Percentiles rank a stretch among this genome's conserved stretches.
Evolutionary conservation across 78 protist genomes (phyloP).

Genomic region (Diacronema lutheri): DNA sequence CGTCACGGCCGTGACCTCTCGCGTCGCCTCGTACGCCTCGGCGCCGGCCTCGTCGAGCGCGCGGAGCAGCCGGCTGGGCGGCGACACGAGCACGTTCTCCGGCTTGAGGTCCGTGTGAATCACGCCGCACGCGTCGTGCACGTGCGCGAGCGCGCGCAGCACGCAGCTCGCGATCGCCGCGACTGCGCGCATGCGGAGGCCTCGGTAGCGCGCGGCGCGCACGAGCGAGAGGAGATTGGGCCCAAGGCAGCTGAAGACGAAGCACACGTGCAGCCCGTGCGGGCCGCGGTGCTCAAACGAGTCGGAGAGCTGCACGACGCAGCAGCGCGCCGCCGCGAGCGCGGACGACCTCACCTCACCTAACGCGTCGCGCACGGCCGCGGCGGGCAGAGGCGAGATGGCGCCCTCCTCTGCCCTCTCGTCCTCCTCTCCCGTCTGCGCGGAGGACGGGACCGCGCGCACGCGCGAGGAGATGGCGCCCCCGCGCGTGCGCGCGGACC

Average conservation of each 20-base stretch:
- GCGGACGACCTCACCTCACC: background rate
- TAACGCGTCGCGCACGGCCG: background rate
- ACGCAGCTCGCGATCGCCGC: background rate
- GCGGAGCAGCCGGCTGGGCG: no score
- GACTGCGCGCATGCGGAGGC: background rate
- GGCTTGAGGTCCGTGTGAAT: conserved; percentile 94
- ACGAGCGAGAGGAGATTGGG: conserved; percentile 77
- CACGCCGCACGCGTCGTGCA: conserved; percentile 74
- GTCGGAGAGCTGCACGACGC: conserved; percentile 61
- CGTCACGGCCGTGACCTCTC: no score
- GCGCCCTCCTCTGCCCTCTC: no score
- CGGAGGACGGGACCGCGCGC: no score
- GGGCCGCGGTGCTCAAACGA: conserved; percentile 74
- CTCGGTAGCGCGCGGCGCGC: background rate
- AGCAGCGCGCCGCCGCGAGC: background rate
- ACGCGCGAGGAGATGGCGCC: no score
- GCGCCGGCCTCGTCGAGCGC: no score
- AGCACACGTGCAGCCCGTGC: conserved; percentile 82
- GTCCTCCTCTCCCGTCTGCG: background rate
- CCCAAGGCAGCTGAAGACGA: conserved; percentile 92
- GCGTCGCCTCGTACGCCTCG: no score
- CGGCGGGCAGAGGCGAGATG: background rate
- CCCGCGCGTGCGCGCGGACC: no score
- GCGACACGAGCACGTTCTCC: conserved; percentile 91
- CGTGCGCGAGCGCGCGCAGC: conserved; percentile 71